Evolutionary conservation across 768 basidiomycete species (phyloP).

Genomic region (Lanmaoa pseudosensibilis): DNA sequence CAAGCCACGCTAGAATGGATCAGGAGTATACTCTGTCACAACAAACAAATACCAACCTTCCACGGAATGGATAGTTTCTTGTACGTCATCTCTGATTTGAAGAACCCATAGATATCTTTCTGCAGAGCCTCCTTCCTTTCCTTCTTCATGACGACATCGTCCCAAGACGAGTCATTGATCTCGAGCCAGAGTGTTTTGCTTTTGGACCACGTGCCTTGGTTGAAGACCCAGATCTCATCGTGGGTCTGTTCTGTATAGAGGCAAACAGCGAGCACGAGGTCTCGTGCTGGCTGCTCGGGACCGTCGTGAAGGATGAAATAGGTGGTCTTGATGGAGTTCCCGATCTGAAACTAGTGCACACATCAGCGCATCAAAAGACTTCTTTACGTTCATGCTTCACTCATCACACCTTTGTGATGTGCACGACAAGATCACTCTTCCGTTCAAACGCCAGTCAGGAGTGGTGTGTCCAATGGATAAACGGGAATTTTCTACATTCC

Average conservation of each 20-base stretch:
- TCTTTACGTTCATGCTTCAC: background rate
- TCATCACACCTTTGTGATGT: conserved; percentile 46
- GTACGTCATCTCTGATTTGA: conserved; percentile 71
- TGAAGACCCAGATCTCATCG: conserved; percentile 76
- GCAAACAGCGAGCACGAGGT: conserved; percentile 54
- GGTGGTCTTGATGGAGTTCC: conserved; percentile 26
- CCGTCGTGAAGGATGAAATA: conserved; percentile 66
- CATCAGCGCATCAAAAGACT: background rate
- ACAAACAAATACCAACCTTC: conserved; percentile 54
- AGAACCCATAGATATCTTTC: conserved; percentile 80
- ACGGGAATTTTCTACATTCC: conserved; percentile 49
- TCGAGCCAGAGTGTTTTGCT: conserved; percentile 58
- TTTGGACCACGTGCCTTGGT: conserved; percentile 69
- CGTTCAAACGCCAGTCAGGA: conserved; percentile 24
- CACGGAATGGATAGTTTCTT: conserved; percentile 76
- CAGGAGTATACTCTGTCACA: background rate
- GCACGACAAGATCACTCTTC: conserved; percentile 58
- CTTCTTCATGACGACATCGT: conserved; percentile 70
- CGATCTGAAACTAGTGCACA: conserved; percentile 30
- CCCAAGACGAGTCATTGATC: conserved; percentile 68
- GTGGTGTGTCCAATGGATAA: background rate
- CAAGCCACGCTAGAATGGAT: conserved; percentile 59
- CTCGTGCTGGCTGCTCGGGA: conserved; percentile 47
- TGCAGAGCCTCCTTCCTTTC: conserved; percentile 65
- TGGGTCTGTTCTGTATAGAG: conserved; percentile 54